Conservation (phyloP, 768 basidiomycete genomes). For the Lentinula aciculospora region DNA sequence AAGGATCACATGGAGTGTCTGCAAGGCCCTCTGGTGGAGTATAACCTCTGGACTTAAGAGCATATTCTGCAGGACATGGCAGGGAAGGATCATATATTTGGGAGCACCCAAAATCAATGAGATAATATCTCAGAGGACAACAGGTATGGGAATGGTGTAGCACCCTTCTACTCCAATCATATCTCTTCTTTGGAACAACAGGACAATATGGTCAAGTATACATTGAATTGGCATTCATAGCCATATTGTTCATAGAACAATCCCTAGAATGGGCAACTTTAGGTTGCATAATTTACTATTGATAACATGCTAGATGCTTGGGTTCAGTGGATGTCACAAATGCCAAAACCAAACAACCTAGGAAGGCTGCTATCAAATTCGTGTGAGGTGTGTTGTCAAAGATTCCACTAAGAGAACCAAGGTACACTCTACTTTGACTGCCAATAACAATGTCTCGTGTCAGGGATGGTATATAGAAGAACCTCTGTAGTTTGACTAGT, state of each 20-base stretch:
- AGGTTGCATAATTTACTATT: too few relatives aligned
- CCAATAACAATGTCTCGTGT: too few relatives aligned
- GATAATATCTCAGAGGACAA: conserved; percentile 27
- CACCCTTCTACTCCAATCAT: conserved; percentile 1
- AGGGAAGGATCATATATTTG: conserved; percentile 20
- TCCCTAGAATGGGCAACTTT: neutral
- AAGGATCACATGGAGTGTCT: conserved; percentile 27
- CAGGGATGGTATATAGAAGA: too few relatives aligned
- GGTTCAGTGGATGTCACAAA: too few relatives aligned
- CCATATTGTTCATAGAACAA: neutral
- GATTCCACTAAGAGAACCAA: too few relatives aligned
- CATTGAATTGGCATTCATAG: neutral
- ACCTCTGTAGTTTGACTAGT: too few relatives aligned
- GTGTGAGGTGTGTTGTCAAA: too few relatives aligned
- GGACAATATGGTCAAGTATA: neutral
- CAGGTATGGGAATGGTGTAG: conserved; percentile 21
- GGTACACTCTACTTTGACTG: too few relatives aligned
- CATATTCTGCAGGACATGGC: conserved; percentile 21
- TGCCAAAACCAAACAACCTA: too few relatives aligned
- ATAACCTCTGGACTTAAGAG: conserved; percentile 33
- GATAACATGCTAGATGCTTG: too few relatives aligned
- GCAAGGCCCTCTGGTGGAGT: conserved; percentile 29
- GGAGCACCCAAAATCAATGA: conserved; percentile 34
- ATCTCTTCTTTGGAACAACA: neutral
- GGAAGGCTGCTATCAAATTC: too few relatives aligned